Evolutionary conservation across 495 filamentous ascomycete genomes (phyloP).

Genomic region (Neurospora sp.): DNA sequence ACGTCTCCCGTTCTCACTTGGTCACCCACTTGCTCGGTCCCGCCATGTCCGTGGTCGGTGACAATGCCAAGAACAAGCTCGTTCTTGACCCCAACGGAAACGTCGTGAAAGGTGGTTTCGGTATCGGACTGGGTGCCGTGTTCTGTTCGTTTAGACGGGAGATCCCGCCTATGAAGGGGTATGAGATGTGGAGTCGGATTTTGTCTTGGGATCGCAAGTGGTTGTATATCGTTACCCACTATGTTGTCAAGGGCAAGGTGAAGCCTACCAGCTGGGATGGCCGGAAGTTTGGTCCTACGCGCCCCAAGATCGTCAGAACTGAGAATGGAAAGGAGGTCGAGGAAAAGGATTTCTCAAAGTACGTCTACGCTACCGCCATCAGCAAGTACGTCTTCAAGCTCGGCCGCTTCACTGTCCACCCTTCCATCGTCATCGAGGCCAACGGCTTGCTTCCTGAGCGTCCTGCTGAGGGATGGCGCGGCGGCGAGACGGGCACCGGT

Average conservation of each 20-base stretch:
- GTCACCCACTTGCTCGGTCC: conserved; percentile 42
- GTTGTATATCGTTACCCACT: conserved; percentile 40
- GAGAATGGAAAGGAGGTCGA: conserved; percentile 33
- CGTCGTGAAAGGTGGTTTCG: conserved; percentile 29
- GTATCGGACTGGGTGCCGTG: conserved; percentile 59
- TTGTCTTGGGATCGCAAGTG: conserved; percentile 59
- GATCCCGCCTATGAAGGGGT: conserved; percentile 56
- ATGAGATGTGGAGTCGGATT: conserved; percentile 64
- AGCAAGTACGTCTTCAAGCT: conserved; percentile 89
- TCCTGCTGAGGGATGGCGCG: conserved; percentile 37
- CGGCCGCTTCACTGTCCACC: conserved; percentile 73
- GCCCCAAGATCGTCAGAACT: conserved; percentile 15
- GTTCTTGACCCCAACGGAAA: conserved; percentile 29
- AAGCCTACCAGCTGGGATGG: conserved; percentile 33
- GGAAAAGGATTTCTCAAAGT: conserved; percentile 39
- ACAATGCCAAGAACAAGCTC: conserved; percentile 32
- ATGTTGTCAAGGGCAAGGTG: conserved; percentile 48
- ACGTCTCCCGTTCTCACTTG: conserved; percentile 58
- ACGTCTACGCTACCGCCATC: conserved; percentile 63
- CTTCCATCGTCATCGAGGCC: conserved; percentile 62
- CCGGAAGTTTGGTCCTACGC: conserved; percentile 10
- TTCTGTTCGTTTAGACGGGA: conserved; percentile 58
- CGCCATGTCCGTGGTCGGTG: conserved; percentile 29
- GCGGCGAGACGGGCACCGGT: conserved; percentile 28
- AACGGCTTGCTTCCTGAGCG: conserved; percentile 58